Evolutionary conservation across 192 early-diverging fungal species (phyloP).

Genomic region (Podochytrium sp.): DNA sequence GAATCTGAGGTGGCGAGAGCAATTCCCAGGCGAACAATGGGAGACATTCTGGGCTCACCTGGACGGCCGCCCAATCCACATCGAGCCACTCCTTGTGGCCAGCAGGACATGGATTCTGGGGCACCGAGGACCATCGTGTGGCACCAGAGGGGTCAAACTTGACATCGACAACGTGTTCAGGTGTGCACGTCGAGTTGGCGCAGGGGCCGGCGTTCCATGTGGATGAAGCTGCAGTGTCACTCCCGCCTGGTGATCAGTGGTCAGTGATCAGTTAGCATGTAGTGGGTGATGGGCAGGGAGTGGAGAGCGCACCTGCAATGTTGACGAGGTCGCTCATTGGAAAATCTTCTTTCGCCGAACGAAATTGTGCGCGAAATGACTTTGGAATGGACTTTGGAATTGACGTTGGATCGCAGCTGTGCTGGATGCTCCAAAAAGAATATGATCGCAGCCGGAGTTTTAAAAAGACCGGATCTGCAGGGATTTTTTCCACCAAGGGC

Average conservation of each 20-base stretch:
- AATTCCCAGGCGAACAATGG: background rate
- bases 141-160: background rate
- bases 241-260: background rate
- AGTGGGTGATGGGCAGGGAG: background rate
- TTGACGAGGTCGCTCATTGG: background rate
- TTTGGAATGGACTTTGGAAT: no score
- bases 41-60: background rate
- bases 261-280: background rate
- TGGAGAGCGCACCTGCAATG: background rate
- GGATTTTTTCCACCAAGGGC: no score
- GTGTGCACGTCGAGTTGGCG: background rate
- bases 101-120: conserved; percentile 1
- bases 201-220: conserved; percentile 8
- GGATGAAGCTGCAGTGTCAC: background rate
- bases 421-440: no score
- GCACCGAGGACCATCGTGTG: background rate
- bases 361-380: no score
- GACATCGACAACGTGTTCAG: background rate
- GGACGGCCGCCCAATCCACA: background rate
- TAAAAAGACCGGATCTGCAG: no score
- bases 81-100: background rate
- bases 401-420: no score
- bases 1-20: background rate
- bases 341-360: background rate
- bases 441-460: no score